Evolutionary conservation across 2,329 filamentous ascomycete species (phyloP).

Genomic region (Juglanconis sp.): DNA sequence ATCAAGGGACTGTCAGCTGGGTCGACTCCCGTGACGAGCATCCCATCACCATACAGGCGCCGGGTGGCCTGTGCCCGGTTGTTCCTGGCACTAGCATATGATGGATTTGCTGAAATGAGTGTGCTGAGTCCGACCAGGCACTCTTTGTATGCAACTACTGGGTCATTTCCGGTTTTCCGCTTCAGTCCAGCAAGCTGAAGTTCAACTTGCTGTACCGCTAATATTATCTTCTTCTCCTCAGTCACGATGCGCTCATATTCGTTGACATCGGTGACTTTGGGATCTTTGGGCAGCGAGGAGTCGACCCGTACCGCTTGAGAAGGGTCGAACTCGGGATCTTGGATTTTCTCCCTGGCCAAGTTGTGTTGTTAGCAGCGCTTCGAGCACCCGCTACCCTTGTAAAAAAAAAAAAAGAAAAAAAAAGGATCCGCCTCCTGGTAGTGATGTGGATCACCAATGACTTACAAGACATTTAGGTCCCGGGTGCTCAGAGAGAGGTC

Average conservation of each 20-base stretch:
- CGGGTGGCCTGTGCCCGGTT: conserved; percentile 69
- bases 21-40: conserved; percentile 43
- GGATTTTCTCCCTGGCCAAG: conserved; percentile 52
- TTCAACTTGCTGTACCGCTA: conserved; percentile 53
- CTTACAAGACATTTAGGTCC: conserved; percentile 56
- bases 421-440: background rate
- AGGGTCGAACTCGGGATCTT: conserved; percentile 62
- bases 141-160: conserved; percentile 43
- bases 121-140: conserved; percentile 48
- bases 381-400: background rate
- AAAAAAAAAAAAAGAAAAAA: too few relatives aligned
- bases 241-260: conserved; percentile 50
- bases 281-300: conserved; percentile 52
- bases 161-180: conserved; percentile 34
- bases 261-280: conserved; percentile 48
- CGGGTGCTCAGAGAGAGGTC: conserved; percentile 49
- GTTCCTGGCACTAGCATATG: conserved; percentile 70
- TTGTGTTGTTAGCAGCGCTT: background rate
- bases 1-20: conserved; percentile 41
- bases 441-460: background rate
- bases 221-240: conserved; percentile 52
- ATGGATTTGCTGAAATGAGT: conserved; percentile 56
- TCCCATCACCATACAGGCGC: conserved; percentile 59
- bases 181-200: conserved; percentile 45
- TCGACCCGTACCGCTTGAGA: conserved; percentile 53